A percentile compares a stretch with the other conserved stretches of the same genome.
These are phyloP conservation scores for Lumnitzera racemosa DNA, from an alignment of 345 rosid species.

Conservation along the genomic window DNA sequence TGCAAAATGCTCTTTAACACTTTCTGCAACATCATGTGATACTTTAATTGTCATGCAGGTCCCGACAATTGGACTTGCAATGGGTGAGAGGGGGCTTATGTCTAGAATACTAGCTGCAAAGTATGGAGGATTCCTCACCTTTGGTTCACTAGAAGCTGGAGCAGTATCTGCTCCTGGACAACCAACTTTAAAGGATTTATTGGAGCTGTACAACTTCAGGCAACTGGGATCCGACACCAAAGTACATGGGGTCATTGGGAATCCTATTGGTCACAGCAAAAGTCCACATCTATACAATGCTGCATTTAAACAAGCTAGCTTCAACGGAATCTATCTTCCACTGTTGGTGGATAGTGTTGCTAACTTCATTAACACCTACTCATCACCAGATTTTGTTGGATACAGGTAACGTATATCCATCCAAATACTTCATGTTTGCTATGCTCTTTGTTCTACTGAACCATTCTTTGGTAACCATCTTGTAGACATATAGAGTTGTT, in stretches of 20 bases:
- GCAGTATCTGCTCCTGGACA: constrained; percentile 52
- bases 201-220: constrained; percentile 47
- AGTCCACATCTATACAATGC: constrained; percentile 50
- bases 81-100: constrained; percentile 58
- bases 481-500: too few relatives aligned
- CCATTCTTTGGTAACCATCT: too few relatives aligned
- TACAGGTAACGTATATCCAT: constrained; percentile 33
- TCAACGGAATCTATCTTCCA: constrained; percentile 51
- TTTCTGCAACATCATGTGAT: background rate
- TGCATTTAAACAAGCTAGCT: constrained; percentile 39
- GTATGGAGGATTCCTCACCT: constrained; percentile 54
- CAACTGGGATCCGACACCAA: constrained; percentile 46
- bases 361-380: constrained; percentile 32
- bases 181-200: constrained; percentile 40
- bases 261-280: constrained; percentile 62
- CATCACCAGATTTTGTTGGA: constrained; percentile 47
- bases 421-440: background rate
- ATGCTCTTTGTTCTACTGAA: background rate
- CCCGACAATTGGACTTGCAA: constrained; percentile 47
- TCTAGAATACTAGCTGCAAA: constrained; percentile 52
- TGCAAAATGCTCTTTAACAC: too few relatives aligned
- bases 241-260: constrained; percentile 61
- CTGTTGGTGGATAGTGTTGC: constrained; percentile 46
- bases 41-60: constrained; percentile 25
- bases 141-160: constrained; percentile 45